Evolutionary conservation across 1,139 yeast genomes (phyloP).

Genomic region (Geotrichum europaeum): DNA sequence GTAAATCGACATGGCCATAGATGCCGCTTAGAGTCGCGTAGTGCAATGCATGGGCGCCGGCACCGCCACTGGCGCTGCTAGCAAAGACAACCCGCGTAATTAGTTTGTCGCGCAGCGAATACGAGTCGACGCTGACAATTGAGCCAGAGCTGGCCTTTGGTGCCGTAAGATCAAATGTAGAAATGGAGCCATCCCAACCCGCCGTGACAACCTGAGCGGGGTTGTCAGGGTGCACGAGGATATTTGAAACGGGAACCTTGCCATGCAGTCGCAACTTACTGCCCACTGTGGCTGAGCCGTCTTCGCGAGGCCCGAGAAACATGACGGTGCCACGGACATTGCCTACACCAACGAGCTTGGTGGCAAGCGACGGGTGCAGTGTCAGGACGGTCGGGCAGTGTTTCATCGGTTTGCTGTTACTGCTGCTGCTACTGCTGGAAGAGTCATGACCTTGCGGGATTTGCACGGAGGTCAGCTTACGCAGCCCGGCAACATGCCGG

Average conservation of each 20-base stretch:
- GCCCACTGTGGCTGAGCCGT: neutral
- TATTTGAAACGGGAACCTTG: conserved; percentile 1
- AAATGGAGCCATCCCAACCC: conserved; percentile 5
- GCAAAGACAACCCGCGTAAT: neutral
- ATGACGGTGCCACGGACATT: conserved; percentile 3
- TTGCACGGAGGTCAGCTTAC: neutral
- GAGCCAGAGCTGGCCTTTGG: neutral
- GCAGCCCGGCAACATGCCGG: neutral
- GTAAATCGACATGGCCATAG: neutral
- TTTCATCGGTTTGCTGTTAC: neutral
- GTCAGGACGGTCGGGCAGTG: neutral
- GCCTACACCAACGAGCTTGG: conserved; percentile 8
- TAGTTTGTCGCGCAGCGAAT: neutral
- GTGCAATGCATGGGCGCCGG: neutral
- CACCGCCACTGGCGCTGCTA: neutral
- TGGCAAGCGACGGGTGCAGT: conserved; percentile 2
- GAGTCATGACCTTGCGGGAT: neutral
- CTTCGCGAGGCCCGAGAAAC: neutral
- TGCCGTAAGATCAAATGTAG: neutral
- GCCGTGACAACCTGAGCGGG: conserved; percentile 3
- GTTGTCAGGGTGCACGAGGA: neutral
- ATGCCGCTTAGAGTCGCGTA: neutral
- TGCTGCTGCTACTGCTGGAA: neutral
- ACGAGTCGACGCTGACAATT: neutral
- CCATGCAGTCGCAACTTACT: conserved; percentile 4